Conservation (phyloP, 1,139 yeast species). For the Debaryomycetaceae sp. region DNA sequence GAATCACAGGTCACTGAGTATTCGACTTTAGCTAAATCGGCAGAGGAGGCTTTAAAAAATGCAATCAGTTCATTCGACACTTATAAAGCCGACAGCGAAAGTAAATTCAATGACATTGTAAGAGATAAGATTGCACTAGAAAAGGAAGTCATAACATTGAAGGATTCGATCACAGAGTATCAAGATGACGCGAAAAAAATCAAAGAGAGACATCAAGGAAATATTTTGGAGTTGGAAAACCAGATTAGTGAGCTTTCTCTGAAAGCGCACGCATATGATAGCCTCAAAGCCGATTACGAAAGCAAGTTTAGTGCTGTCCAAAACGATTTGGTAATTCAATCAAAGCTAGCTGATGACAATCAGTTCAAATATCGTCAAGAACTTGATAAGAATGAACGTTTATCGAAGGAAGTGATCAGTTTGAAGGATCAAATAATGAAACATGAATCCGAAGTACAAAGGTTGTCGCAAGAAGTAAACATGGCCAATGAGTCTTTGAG, state of each 20-base stretch:
- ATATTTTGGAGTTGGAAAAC: slow-evolving; percentile 15
- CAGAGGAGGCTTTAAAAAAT: slow-evolving; percentile 38
- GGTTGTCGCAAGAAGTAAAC: slow-evolving; percentile 24
- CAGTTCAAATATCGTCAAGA: slow-evolving; percentile 60
- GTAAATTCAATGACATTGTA: slow-evolving; percentile 16
- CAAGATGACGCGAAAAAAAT: slow-evolving; percentile 14
- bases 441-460: slow-evolving; percentile 33
- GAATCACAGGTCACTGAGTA: slow-evolving; percentile 40
- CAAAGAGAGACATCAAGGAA: slow-evolving; percentile 10
- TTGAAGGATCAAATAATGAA: slow-evolving; percentile 42
- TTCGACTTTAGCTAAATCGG: slow-evolving; percentile 36
- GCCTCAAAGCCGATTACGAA: slow-evolving; percentile 32
- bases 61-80: slow-evolving; percentile 38
- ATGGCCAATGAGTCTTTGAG: slow-evolving; percentile 15
- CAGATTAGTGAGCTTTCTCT: slow-evolving; percentile 20
- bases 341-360: slow-evolving; percentile 42
- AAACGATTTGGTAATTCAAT: slow-evolving; percentile 51
- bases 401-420: slow-evolving; percentile 40
- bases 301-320: slow-evolving; percentile 25
- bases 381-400: slow-evolving; percentile 53
- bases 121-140: slow-evolving; percentile 21
- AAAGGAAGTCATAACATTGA: slow-evolving; percentile 17
- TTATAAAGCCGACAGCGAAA: slow-evolving; percentile 25
- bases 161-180: slow-evolving; percentile 11
- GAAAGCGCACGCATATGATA: slow-evolving; percentile 37